Percentiles rank a stretch among this genome's conserved stretches.
Evolutionary conservation across 2,329 filamentous ascomycete species (phyloP).

Genomic region (Beauveria brongniartii): DNA sequence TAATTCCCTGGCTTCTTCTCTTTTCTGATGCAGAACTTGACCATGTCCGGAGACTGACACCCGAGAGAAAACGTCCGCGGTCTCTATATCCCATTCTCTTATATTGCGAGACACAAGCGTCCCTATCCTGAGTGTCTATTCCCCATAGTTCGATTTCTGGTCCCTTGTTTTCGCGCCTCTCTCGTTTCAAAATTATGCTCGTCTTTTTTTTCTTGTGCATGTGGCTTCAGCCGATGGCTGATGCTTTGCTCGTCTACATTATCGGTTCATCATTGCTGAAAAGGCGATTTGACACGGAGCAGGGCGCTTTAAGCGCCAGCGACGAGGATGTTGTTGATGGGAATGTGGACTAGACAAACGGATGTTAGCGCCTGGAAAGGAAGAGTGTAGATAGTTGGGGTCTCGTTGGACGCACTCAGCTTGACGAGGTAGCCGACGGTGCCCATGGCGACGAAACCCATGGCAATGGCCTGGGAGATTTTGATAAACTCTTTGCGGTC

Average conservation of each 20-base stretch:
- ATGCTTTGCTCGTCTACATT: background rate
- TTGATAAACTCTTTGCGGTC: slow-evolving; percentile 37
- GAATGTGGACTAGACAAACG: slow-evolving; percentile 50
- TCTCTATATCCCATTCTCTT: background rate
- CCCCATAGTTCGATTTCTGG: background rate
- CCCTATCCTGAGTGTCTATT: too few relatives aligned
- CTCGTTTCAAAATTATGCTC: background rate
- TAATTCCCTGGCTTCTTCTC: background rate
- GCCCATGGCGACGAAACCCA: slow-evolving; percentile 64
- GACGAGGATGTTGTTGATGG: slow-evolving; percentile 63
- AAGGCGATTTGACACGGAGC: background rate
- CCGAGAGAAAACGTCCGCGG: background rate
- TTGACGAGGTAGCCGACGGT: slow-evolving; percentile 64
- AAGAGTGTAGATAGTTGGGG: too few relatives aligned
- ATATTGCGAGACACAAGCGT: too few relatives aligned
- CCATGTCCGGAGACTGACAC: background rate
- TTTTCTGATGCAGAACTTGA: background rate
- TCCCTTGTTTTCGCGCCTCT: background rate
- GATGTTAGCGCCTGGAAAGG: background rate
- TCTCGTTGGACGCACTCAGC: slow-evolving; percentile 42
- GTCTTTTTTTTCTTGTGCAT: background rate
- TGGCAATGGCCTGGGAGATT: slow-evolving; percentile 52
- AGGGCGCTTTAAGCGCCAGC: slow-evolving; percentile 47
- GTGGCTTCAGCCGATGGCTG: too few relatives aligned
- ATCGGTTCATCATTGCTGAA: background rate